Percentiles rank a stretch among this genome's conserved stretches.
Evolutionary conservation across 768 basidiomycete species (phyloP).

Genomic region (Tulasnella sp.): DNA sequence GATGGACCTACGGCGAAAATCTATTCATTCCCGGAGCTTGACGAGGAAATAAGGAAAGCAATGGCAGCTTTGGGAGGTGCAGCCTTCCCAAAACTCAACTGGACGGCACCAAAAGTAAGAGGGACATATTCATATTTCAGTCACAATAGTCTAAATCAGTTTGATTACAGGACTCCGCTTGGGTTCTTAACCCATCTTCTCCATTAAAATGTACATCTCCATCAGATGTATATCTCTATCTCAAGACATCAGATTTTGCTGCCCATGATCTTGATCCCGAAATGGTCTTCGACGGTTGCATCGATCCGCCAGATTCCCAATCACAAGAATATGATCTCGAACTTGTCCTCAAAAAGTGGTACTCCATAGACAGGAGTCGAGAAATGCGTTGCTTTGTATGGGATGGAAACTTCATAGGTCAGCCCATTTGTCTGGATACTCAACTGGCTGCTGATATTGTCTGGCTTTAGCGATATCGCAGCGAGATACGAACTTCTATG

Average conservation of each 20-base stretch:
- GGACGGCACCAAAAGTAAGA: constrained; percentile 78
- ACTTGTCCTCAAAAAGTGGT: constrained; percentile 84
- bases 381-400: constrained; percentile 89
- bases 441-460: neutral
- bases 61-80: constrained; percentile 54
- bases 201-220: constrained; percentile 80
- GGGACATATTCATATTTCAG: neutral
- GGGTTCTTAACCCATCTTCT: constrained; percentile 73
- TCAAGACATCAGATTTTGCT: constrained; percentile 88
- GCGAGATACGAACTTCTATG: constrained; percentile 79
- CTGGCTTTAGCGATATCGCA: constrained; percentile 58
- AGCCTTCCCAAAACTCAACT: constrained; percentile 93
- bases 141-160: neutral
- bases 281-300: constrained; percentile 56
- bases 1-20: constrained; percentile 24
- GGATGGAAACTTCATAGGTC: constrained; percentile 57
- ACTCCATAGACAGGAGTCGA: constrained; percentile 65
- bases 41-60: constrained; percentile 49
- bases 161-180: constrained; percentile 66
- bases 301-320: constrained; percentile 13
- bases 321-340: constrained; percentile 44
- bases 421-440: constrained; percentile 11
- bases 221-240: constrained; percentile 77
- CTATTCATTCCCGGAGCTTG: constrained; percentile 75
- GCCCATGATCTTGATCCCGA: constrained; percentile 56